Base-by-base conservation (phyloP, 2,329 filamentous ascomycete species). In the Xylariales sp. region DNA sequence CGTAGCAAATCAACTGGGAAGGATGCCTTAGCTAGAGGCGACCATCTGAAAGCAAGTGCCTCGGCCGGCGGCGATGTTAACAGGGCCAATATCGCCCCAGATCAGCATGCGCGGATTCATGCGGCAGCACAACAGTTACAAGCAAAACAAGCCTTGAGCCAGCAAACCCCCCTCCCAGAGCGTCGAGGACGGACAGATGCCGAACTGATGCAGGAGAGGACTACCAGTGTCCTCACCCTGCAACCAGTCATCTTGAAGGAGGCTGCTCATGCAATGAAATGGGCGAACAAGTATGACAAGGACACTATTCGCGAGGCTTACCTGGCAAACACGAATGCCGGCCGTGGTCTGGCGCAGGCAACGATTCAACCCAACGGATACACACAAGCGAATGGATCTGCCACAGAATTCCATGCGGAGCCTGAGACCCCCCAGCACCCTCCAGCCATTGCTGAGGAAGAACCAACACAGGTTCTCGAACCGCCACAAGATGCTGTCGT, bases 211-310 rank as follows among this genome's bases (percentile, higher is more conserved):
- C 78, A 60, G 45, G 75, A 67, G 40, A 95, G 94, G 73, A 96
- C 89, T 4, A 90, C 83, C 60, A 98, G 93, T 48, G 78, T 95
- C 40, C 75, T 96, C 54, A 95, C 89, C 4, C 69, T 97, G 32
- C 90, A 95, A 56, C 85, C 89, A 2, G 76, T 81, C 37, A 84
- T 97, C 44, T 73, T 90, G 53, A 88, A 74, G 37, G 93, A 95
- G 59, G 91, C 90, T 14, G 93, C 86, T 7, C 86, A 89, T 17
- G 93, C 93, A 1, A 84, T 98, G 82, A 95, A 95, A 61, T 98
- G 93, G 93, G 88, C 91, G 21, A 91, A 75, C 61, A 89, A 89
- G 53, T 97, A 96, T 57, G 93, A 97, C 63, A 94, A 93, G 63
- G 83, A 93, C 53, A 73, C 83, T 6, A 83, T 95, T 45, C 82